Conservation (phyloP, 2,329 filamentous ascomycete genomes). For the Emergomyces africanus region DNA sequence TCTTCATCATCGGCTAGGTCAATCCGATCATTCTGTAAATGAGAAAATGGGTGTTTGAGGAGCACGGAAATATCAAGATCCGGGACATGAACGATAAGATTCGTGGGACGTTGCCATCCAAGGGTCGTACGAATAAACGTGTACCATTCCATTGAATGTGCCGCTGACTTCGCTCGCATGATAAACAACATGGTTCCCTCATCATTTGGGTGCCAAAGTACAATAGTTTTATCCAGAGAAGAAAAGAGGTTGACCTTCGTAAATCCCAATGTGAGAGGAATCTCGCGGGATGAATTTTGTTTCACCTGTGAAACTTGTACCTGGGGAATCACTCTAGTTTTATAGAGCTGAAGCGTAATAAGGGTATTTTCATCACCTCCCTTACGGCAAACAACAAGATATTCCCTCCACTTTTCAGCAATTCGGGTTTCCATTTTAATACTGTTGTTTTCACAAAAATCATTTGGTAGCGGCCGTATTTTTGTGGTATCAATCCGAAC, state of each 20-base stretch:
- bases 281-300: conserved; percentile 44
- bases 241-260: conserved; percentile 52
- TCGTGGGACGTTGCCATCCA: conserved; percentile 44
- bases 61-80: conserved; percentile 48
- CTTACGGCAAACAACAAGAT: conserved; percentile 48
- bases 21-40: conserved; percentile 31
- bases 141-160: conserved; percentile 55
- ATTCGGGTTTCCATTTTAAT: conserved; percentile 45
- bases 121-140: conserved; percentile 50
- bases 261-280: conserved; percentile 26
- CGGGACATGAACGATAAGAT: conserved; percentile 49
- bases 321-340: conserved; percentile 50
- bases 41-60: conserved; percentile 47
- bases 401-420: conserved; percentile 54
- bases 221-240: conserved; percentile 53
- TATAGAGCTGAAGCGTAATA: conserved; percentile 48
- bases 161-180: conserved; percentile 47
- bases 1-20: conserved; percentile 33
- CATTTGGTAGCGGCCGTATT: conserved; percentile 40
- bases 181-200: conserved; percentile 48
- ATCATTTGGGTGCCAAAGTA: conserved; percentile 45
- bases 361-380: conserved; percentile 41
- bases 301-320: conserved; percentile 41
- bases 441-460: conserved; percentile 53
- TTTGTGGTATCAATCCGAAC: conserved; percentile 44